phyloP scores from a whole-genome alignment of 768 basidiomycete genomes.

The Rhodotorula paludigena region DNA sequence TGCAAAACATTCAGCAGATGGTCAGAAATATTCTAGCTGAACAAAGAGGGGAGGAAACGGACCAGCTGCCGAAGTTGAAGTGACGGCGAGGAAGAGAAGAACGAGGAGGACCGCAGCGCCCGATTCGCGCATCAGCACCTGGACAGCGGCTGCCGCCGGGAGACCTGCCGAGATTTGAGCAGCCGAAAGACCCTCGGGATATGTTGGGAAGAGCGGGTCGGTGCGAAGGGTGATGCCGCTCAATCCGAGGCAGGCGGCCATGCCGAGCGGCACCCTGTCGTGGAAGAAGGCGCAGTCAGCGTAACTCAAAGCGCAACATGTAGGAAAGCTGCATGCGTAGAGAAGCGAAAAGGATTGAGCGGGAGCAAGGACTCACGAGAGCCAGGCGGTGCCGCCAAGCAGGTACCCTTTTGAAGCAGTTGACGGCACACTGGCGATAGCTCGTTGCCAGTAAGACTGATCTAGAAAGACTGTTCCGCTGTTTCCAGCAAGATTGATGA shows the following conservation, averaged over 20 bases:
- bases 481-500: slow-evolving; percentile 43
- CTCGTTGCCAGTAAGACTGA: slow-evolving; percentile 45
- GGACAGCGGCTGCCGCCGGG: slow-evolving; percentile 17
- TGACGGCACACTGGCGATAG: slow-evolving; percentile 76
- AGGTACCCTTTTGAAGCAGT: slow-evolving; percentile 85
- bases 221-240: slow-evolving; percentile 1
- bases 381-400: slow-evolving; percentile 83
- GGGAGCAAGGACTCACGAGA: slow-evolving; percentile 52
- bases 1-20: background rate
- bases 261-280: background rate
- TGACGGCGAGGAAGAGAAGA: slow-evolving; percentile 58
- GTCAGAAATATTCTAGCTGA: background rate
- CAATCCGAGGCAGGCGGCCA: slow-evolving; percentile 16
- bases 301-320: too few relatives aligned
- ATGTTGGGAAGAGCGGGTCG: slow-evolving; percentile 8
- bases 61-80: background rate
- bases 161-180: slow-evolving; percentile 17
- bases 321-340: too few relatives aligned
- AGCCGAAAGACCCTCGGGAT: background rate
- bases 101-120: slow-evolving; percentile 75
- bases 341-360: background rate
- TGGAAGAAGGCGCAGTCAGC: background rate
- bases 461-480: slow-evolving; percentile 49
- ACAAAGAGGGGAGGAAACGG: background rate
- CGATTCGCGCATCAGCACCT: slow-evolving; percentile 60